Percentiles rank a stretch among this genome's conserved stretches.
Conservation (phyloP, 148 eudicot species). For the Limonium bicolor region DNA sequence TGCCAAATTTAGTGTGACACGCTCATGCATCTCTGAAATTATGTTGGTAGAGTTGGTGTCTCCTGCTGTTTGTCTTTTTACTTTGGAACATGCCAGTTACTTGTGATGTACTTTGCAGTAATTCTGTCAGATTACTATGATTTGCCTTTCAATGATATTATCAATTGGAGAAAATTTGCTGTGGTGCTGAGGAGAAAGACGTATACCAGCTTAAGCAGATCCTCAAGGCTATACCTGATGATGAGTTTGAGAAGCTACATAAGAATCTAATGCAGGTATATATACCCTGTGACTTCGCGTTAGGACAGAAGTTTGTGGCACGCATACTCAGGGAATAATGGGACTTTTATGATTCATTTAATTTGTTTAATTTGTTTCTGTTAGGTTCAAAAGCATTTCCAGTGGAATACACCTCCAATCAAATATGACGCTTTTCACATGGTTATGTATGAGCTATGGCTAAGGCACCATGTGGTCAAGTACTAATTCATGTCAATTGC, state of each 20-base stretch:
- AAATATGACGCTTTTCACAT: slow-evolving; percentile 63
- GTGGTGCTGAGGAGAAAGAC: slow-evolving; percentile 56
- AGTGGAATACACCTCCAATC: slow-evolving; percentile 60
- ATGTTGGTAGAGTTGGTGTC: background rate
- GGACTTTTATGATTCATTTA: background rate
- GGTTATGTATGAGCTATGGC: slow-evolving; percentile 77
- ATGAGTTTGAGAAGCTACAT: slow-evolving; percentile 44
- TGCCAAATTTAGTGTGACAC: too few species aligned
- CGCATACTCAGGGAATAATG: background rate
- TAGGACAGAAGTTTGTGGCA: background rate
- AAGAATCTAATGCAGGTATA: slow-evolving; percentile 58
- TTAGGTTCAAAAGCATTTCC: slow-evolving; percentile 74
- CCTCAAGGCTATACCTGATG: slow-evolving; percentile 39
- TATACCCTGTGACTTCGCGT: background rate
- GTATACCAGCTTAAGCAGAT: slow-evolving; percentile 66
- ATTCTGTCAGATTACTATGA: slow-evolving; percentile 67
- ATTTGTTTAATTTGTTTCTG: background rate
- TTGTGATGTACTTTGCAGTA: slow-evolving; percentile 19
- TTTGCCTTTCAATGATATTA: slow-evolving; percentile 56
- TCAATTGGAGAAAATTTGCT: slow-evolving; percentile 58
- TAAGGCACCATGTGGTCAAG: slow-evolving; percentile 59
- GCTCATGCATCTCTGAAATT: background rate
- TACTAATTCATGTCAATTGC: too few species aligned
- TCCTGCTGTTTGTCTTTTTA: background rate
- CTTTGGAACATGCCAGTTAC: background rate